Evolutionary conservation across 805 yeast genomes (phyloP).

Genomic region (Lipomyces starkeyi): DNA sequence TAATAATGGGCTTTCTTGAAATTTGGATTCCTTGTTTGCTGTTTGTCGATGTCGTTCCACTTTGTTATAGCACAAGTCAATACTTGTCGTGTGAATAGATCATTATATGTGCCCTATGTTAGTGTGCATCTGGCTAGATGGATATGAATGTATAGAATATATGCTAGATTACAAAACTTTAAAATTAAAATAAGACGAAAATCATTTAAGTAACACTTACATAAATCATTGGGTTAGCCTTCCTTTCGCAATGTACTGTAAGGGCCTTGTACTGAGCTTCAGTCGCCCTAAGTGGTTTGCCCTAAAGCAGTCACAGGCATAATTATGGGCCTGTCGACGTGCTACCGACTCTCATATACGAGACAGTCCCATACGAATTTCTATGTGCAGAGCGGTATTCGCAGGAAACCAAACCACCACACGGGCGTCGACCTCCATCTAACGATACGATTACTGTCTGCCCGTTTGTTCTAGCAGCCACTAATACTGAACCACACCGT

Average conservation of each 20-base stretch:
- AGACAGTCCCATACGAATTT: neutral
- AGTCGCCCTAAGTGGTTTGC: neutral
- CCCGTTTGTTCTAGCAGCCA: neutral
- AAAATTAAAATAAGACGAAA: too few species aligned
- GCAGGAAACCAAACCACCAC: neutral
- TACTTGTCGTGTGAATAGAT: too few species aligned
- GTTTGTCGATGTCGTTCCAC: too few species aligned
- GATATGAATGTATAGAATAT: neutral
- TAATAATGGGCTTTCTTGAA: neutral
- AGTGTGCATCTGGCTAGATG: neutral
- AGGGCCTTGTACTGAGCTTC: neutral
- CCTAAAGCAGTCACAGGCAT: constrained; percentile 49
- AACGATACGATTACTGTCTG: neutral
- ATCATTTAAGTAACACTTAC: too few species aligned
- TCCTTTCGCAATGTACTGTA: neutral
- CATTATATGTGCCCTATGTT: neutral
- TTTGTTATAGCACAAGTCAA: too few species aligned
- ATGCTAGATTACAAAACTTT: neutral
- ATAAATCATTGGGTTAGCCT: neutral
- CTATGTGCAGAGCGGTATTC: neutral
- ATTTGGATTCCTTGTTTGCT: too few species aligned
- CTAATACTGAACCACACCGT: neutral
- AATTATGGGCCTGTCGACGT: too few species aligned
- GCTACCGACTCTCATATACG: neutral
- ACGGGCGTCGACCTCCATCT: neutral